Percentiles rank a stretch among this genome's conserved stretches.
phyloP scores from a whole-genome alignment of 2,329 filamentous ascomycete genomes.

The Hypoxylon sp. region DNA sequence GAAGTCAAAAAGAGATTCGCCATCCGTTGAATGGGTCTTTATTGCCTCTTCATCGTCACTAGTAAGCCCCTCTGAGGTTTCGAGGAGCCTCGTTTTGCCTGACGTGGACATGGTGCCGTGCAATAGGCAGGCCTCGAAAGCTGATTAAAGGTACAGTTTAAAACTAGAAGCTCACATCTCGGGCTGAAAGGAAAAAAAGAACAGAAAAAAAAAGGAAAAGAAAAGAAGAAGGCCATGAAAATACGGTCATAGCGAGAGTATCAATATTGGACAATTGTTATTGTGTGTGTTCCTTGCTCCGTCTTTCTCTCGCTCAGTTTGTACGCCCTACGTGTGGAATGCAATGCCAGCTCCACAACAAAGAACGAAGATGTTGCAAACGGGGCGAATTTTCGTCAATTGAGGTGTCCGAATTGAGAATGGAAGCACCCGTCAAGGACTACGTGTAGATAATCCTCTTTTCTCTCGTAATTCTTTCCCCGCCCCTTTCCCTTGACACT shows the following conservation, averaged over 20 bases:
- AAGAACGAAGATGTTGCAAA: conserved; percentile 33
- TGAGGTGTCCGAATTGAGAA: conserved; percentile 12
- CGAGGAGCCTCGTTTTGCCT: neutral
- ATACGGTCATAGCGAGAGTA: neutral
- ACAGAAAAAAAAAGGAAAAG: neutral
- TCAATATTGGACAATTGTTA: neutral
- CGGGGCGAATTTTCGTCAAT: conserved; percentile 12
- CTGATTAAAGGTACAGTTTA: neutral
- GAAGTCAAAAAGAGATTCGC: conserved; percentile 29
- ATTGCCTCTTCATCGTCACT: conserved; percentile 13
- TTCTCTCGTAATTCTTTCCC: neutral
- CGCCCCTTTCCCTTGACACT: no score
- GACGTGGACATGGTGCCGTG: conserved; percentile 7
- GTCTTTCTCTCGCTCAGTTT: conserved; percentile 19
- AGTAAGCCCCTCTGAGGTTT: conserved; percentile 6
- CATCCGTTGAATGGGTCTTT: neutral
- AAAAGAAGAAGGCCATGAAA: neutral
- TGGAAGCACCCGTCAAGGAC: neutral
- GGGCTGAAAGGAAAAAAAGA: neutral
- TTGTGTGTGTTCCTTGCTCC: neutral
- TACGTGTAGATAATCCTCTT: neutral
- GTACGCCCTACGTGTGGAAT: conserved; percentile 28
- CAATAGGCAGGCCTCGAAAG: neutral
- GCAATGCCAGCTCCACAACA: conserved; percentile 27
- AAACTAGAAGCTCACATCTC: neutral